phyloP scores from a whole-genome alignment of 495 filamentous ascomycete species.

The Cryomyces minteri region DNA sequence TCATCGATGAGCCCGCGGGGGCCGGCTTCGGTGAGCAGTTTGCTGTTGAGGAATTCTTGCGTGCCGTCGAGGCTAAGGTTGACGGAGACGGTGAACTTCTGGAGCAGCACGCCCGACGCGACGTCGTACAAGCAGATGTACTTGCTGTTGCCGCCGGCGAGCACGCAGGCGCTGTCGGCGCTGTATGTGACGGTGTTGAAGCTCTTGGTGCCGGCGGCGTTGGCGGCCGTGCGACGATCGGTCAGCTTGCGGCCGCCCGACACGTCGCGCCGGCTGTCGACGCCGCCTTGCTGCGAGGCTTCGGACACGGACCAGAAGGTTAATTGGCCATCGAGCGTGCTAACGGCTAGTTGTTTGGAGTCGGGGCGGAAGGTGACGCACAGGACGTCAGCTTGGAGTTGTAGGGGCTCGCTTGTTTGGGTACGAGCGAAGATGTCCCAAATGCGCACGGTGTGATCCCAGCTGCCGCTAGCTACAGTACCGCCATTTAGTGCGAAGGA shows the following conservation, averaged over 20 bases:
- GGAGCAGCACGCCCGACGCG: conserved; percentile 69
- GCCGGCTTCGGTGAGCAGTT: conserved; percentile 76
- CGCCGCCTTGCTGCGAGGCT: conserved; percentile 57
- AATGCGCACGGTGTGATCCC: conserved; percentile 86
- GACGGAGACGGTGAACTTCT: conserved; percentile 84
- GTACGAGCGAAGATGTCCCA: conserved; percentile 90
- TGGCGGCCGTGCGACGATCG: conserved; percentile 80
- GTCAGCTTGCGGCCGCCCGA: conserved; percentile 78
- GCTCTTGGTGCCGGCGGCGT: conserved; percentile 69
- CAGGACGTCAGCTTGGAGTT: conserved; percentile 76
- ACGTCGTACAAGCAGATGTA: conserved; percentile 94
- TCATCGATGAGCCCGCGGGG: conserved; percentile 67
- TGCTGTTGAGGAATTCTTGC: conserved; percentile 89
- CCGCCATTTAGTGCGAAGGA: conserved; percentile 76
- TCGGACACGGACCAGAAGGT: conserved; percentile 90
- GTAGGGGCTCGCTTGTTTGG: conserved; percentile 85
- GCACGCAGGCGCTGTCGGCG: conserved; percentile 72
- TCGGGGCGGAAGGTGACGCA: conserved; percentile 79
- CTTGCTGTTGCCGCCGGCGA: conserved; percentile 89
- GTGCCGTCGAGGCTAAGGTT: conserved; percentile 90
- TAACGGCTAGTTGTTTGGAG: conserved; percentile 75
- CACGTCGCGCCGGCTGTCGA: conserved; percentile 81
- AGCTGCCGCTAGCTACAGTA: conserved; percentile 72
- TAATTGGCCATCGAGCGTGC: conserved; percentile 81
- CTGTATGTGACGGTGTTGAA: conserved; percentile 82